phyloP scores from a whole-genome alignment of 2,329 filamentous ascomycete species.

The Cladosporium halotolerans region DNA sequence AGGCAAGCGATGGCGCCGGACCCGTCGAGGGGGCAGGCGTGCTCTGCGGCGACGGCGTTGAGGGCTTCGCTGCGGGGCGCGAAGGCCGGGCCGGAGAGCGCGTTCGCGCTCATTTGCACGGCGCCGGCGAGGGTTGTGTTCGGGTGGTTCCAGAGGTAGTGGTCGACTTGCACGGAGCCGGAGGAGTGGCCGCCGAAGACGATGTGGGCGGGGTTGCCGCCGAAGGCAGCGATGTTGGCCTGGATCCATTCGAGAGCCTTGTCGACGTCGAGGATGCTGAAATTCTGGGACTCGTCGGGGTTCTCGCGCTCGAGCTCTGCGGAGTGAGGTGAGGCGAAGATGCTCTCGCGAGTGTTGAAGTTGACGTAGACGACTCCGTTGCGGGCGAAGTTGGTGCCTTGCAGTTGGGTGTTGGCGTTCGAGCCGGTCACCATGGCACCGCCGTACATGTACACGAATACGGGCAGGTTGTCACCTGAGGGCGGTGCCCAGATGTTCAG shows the following conservation, averaged over 20 bases:
- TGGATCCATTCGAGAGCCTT: constrained; percentile 33
- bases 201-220: constrained; percentile 70
- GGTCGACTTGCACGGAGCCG: constrained; percentile 27
- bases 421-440: constrained; percentile 46
- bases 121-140: constrained; percentile 44
- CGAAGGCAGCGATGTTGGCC: constrained; percentile 43
- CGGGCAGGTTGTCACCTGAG: constrained; percentile 37
- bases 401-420: constrained; percentile 14
- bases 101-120: constrained; percentile 40
- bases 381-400: constrained; percentile 39
- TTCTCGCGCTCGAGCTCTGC: constrained; percentile 25
- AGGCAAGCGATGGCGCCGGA: constrained; percentile 35
- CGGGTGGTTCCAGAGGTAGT: constrained; percentile 47
- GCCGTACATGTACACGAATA: constrained; percentile 58
- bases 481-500: constrained; percentile 51
- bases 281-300: constrained; percentile 23
- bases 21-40: constrained; percentile 30
- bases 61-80: constrained; percentile 34
- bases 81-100: constrained; percentile 36
- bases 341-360: constrained; percentile 54
- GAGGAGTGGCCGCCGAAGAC: constrained; percentile 57
- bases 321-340: constrained; percentile 2
- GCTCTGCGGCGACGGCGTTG: constrained; percentile 33
- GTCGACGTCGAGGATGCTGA: constrained; percentile 17
- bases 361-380: constrained; percentile 50